A percentile compares a stretch with the other conserved stretches of the same genome.
These are phyloP conservation scores for Sporisorium graminicola DNA, from an alignment of 1,284 basidiomycete species.

Conservation along the genomic window DNA sequence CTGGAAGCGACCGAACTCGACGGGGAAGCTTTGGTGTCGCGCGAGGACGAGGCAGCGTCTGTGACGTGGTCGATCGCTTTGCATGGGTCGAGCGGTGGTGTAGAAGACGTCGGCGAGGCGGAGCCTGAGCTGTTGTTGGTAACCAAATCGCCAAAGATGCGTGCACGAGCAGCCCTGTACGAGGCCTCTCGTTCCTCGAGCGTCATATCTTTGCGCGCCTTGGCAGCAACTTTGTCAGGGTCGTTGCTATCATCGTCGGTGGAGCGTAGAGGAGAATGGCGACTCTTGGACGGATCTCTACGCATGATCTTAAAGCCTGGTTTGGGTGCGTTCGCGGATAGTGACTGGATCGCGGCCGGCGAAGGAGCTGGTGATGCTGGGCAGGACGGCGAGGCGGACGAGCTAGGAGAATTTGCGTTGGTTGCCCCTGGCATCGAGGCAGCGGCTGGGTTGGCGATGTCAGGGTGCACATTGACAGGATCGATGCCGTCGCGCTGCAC, in stretches of 20 bases:
- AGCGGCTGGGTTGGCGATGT: constrained; percentile 2
- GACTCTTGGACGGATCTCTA: constrained; percentile 42
- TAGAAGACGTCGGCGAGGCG: constrained; percentile 23
- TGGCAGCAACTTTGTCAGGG: constrained; percentile 22
- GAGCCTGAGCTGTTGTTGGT: constrained; percentile 6
- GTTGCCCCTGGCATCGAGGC: background rate
- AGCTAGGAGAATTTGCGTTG: background rate
- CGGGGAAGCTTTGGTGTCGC: constrained; percentile 11
- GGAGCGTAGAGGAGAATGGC: constrained; percentile 19
- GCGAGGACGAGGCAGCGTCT: background rate
- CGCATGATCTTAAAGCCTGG: constrained; percentile 53
- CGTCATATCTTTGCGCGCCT: constrained; percentile 58
- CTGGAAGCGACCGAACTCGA: constrained; percentile 30
- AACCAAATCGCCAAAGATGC: constrained; percentile 55
- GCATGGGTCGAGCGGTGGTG: constrained; percentile 12
- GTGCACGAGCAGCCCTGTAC: constrained; percentile 58
- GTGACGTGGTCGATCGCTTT: background rate
- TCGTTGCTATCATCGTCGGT: constrained; percentile 24
- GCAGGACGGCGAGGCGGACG: constrained; percentile 16
- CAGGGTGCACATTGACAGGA: constrained; percentile 10
- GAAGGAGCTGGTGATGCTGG: constrained; percentile 14
- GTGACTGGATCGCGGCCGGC: background rate
- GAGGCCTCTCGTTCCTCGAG: constrained; percentile 62
- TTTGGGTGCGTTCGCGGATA: constrained; percentile 14
- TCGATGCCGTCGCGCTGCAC: constrained; percentile 26